Conservation (phyloP, 345 rosid genomes). For the Acer yangbiense region DNA sequence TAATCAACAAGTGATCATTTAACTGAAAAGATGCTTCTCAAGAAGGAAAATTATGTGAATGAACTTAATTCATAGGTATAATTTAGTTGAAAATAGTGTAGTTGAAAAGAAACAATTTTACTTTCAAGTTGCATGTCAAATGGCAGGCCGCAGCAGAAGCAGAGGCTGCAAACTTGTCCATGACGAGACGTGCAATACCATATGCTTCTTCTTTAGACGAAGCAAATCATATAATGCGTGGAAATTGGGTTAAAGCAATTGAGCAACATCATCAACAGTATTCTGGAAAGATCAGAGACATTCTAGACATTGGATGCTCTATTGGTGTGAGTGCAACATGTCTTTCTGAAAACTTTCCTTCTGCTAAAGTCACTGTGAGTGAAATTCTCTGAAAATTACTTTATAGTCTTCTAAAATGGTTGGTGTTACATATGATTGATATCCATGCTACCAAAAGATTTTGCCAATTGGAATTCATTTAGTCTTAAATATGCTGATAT, state of each 20-base stretch:
- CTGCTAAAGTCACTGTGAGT: constrained; percentile 59
- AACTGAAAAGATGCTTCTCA: neutral
- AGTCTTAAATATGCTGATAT: neutral
- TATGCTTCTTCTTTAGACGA: constrained; percentile 47
- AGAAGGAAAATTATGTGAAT: neutral
- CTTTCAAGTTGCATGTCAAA: neutral
- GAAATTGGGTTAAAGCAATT: constrained; percentile 56
- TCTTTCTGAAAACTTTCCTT: constrained; percentile 56
- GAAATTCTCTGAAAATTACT: neutral
- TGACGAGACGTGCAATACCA: constrained; percentile 53
- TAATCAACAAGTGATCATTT: neutral
- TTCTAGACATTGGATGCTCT: constrained; percentile 71
- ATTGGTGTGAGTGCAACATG: constrained; percentile 59
- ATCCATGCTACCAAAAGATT: neutral
- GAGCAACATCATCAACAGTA: constrained; percentile 46
- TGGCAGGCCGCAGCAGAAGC: constrained; percentile 79
- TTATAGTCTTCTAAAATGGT: neutral
- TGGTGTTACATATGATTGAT: neutral
- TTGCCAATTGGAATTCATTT: neutral
- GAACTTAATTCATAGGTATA: neutral
- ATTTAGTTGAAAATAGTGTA: constrained; percentile 2
- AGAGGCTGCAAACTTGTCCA: constrained; percentile 60
- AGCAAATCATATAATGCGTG: constrained; percentile 52
- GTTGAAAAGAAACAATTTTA: neutral
- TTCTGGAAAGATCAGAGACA: constrained; percentile 42